Base-by-base conservation (phyloP, 495 filamentous ascomycete genomes). In the Aspergillus cavernicola region DNA sequence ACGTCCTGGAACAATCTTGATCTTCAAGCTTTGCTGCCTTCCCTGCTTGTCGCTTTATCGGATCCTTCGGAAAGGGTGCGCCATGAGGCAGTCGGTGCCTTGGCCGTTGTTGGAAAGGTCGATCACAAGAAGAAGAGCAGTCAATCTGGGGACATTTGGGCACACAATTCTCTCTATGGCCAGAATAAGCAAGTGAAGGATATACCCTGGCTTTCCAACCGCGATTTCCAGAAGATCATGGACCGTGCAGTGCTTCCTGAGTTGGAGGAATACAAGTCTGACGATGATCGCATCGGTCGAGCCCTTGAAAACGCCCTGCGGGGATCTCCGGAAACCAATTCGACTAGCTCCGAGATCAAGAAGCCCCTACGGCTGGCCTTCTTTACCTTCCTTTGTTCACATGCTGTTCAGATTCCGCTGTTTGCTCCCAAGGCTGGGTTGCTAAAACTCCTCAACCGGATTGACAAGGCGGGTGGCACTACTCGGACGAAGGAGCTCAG, bases 231-330 rank as follows among this genome's bases (percentile, higher is more conserved):
- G 16, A 80, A 80, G 42, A 69, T 96, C 10, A 56, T 96, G 7
- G 69, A 78, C 15, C 79, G 77, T 16, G 70, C 85, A 20, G 65
- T 97, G 28, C 62, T 88, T 19, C 85, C 87, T 2, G 80, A 74
- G 5, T 62, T 97, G 15, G 91, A 96, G 62, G 92, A 96, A 66
- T 92, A 85, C 59, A 77, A 89, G 9, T 71, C 95, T 16, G 90
- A 96, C 63, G 68, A 79, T 5, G 79, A 72, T 29, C 78, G 91
- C 36, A 69, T 92, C 20, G 69, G 74, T 9, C 77, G 75, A 18
- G 74, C 79, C 7, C 60, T 95, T n/a, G 79, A 79, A 43, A 75
- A 72, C 40, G 67, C 72, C 1, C 57, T 90, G 19, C 76, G 84
- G 39, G 74, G 79, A 44, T 63, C 70, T 24, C 50, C 65, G 38